Evolutionary conservation across 2,329 filamentous ascomycete species (phyloP).

Genomic region (Ceratocystiopsis brevicomis): DNA sequence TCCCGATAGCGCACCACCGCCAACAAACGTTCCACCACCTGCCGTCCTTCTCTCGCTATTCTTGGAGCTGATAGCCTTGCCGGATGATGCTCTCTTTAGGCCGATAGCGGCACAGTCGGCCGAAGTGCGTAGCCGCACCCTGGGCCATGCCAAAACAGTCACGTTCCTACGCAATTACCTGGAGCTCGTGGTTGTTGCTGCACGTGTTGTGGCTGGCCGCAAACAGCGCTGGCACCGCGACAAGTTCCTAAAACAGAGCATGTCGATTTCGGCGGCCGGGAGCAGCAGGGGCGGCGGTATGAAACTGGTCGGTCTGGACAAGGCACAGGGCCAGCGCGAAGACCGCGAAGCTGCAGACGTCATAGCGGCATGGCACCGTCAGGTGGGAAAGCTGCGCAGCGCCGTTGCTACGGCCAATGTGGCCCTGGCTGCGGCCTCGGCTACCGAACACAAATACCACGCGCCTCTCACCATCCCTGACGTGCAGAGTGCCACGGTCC

Average conservation of each 20-base stretch:
- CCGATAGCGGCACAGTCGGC: slow-evolving; percentile 39
- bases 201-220: slow-evolving; percentile 67
- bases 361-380: slow-evolving; percentile 52
- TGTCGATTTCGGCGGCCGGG: slow-evolving; percentile 54
- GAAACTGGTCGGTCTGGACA: slow-evolving; percentile 79
- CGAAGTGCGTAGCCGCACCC: slow-evolving; percentile 40
- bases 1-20: slow-evolving; percentile 33
- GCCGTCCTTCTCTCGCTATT: slow-evolving; percentile 65
- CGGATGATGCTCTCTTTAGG: slow-evolving; percentile 45
- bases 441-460: slow-evolving; percentile 4
- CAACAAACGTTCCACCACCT: slow-evolving; percentile 77
- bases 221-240: slow-evolving; percentile 84
- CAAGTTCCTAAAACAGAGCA: slow-evolving; percentile 63
- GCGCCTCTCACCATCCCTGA: slow-evolving; percentile 42
- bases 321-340: slow-evolving; percentile 62
- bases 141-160: slow-evolving; percentile 42
- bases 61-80: slow-evolving; percentile 47
- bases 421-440: slow-evolving; percentile 14
- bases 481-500: slow-evolving; percentile 43
- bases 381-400: slow-evolving; percentile 56
- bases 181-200: slow-evolving; percentile 45
- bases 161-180: slow-evolving; percentile 48
- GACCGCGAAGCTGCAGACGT: slow-evolving; percentile 71
- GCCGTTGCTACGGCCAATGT: slow-evolving; percentile 48
- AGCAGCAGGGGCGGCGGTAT: slow-evolving; percentile 60